Conservation (phyloP, 2,329 filamentous ascomycete genomes). For the Exophiala xenobiotica region DNA sequence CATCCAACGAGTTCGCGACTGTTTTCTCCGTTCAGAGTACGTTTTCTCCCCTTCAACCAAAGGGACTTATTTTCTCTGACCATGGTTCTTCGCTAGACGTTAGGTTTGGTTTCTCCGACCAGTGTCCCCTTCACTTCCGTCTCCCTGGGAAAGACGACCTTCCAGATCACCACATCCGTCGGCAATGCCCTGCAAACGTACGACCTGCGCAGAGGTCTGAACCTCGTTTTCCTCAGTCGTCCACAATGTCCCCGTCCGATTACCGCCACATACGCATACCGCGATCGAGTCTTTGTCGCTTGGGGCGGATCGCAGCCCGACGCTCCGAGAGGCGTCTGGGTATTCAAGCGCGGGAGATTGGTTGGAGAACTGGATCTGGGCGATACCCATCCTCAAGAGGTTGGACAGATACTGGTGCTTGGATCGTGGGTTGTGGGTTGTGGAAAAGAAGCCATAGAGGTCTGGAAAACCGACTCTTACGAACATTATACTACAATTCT, state of each 20-base stretch:
- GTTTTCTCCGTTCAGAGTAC: conserved; percentile 89
- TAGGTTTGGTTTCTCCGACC: conserved; percentile 90
- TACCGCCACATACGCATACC: conserved; percentile 84
- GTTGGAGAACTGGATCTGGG: conserved; percentile 72
- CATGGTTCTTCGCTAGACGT: conserved; percentile 66
- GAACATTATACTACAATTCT: conserved; percentile 88
- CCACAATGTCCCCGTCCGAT: conserved; percentile 85
- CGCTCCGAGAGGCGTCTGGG: conserved; percentile 71
- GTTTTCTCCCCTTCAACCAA: conserved; percentile 34
- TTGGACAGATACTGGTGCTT: conserved; percentile 76
- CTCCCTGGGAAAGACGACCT: conserved; percentile 88
- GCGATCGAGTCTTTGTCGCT: conserved; percentile 81
- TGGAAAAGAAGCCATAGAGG: conserved; percentile 71
- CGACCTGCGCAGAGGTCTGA: conserved; percentile 83
- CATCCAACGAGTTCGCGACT: conserved; percentile 67
- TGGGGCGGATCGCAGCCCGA: conserved; percentile 66
- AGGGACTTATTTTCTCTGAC: conserved; percentile 4
- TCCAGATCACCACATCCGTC: conserved; percentile 94
- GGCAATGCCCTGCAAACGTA: conserved; percentile 92
- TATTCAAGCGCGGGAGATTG: conserved; percentile 88
- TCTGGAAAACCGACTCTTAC: conserved; percentile 80
- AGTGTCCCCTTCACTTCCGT: conserved; percentile 84
- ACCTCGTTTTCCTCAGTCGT: conserved; percentile 87
- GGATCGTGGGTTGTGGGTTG: conserved; percentile 89
- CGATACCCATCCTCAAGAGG: conserved; percentile 59